Percentiles rank a stretch among this genome's conserved stretches.
Conservation (phyloP, 176 grass and related monocot genomes). For the bread wheat (Triticum aestivum) region IWGSC_CS_RefSeq_v2.1 NC_057794.1:295490225-295490724, state of each 20-base stretch:
- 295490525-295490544: not conserved
- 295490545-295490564: not conserved
- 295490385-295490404: conserved; percentile 21
- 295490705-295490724: not conserved
- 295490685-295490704: not conserved
- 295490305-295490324: not conserved
- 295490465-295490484: conserved; percentile 3
- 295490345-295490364: not conserved
- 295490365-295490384: not conserved
- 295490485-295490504: not conserved
- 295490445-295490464: not conserved
- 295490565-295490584: not conserved
- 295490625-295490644: not conserved
- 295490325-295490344: not conserved
- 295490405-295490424: not conserved
- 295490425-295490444: not conserved
- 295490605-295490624: not conserved
- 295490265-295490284: not conserved
- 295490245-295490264: conserved; percentile 24
- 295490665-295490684: not conserved
- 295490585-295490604: not conserved
- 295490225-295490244: not conserved
- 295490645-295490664: not conserved
- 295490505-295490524: not conserved
- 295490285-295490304: not conserved